Evolutionary conservation across 192 early-diverging fungal species (phyloP), one percentile per base, ranked within the genome.

Genomic region (Linnemannia schmuckeri): DNA sequence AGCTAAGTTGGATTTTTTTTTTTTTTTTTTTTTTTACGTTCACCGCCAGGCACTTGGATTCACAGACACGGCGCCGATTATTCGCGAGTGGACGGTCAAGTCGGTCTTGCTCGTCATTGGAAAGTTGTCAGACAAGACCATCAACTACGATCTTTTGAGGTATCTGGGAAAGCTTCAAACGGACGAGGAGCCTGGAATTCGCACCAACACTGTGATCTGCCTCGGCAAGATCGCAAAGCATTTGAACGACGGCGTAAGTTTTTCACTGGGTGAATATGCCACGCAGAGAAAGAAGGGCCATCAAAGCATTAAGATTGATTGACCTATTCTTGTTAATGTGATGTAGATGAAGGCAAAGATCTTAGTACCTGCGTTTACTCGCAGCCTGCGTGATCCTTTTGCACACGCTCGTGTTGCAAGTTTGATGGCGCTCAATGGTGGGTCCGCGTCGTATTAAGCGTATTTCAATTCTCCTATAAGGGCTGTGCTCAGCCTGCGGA

Each of bases 161-260:
- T 96, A 97, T 78, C 91, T 99, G 13, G 97, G 96, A n/a, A 97
- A 97, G 57, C 88, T 97, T 40, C 96, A 98, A 68, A 92, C 91
- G 41, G 98, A 99, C 88, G 91, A 94, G 33, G 98, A 99, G 78
- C 97, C 98, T 2, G 97, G 98, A 3, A 99, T 99, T 81, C 92
- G 98, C 40, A 98, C 98, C 12, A 99, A 99, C 86, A 95, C 98
- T 24, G 96, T 97, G 22, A 96, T 99, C 54, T 99, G 97, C 80
- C 85, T 99, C 22, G 97, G 97, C n/a, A 98, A 99, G 86, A 92
- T 99, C 52, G 94, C 94, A 71, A 93, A 94, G 20, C 81, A 96
- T 68, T 87, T 99, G 44, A 96, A 83, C 77, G 95, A 96, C 24
- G 72, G 89, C 24, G 95, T 96, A 90, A 76, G 92, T 90, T 68